Base-by-base conservation (phyloP, 169 alveolate species). In the Babesia bigemina region DNA sequence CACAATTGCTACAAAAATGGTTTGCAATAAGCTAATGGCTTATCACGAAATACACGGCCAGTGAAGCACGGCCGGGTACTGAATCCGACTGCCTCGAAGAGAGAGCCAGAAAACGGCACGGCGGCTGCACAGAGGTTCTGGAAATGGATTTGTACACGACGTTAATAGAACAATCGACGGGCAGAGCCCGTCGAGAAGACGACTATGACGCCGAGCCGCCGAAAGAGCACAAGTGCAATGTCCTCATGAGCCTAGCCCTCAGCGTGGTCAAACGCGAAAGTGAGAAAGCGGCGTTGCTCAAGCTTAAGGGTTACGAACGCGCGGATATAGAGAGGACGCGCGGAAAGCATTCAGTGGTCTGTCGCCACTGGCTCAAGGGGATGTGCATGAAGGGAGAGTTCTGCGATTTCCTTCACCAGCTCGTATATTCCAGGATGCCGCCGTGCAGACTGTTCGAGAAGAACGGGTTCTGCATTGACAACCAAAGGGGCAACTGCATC, bases 381-480 rank as follows among this genome's bases (percentile, higher is more conserved):
- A 94, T 93, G 93, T 95, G 98, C 79, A 94, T 93, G 96, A 95
- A 95, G 67, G 97, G 96, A 50, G 95, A 93, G 58, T 91, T 86
- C 73, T 95, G 98, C 81, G 98, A 95, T 67, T 95, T 94, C 79
- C 82, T 95, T 21, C 98, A 95, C 65, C 96, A 93, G 33, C 79
- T 88, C 22, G 96, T 91, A 19, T 85, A 89, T 78, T 90, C 93
- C 21, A 81, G 96, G 66, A 94, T 94, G 93, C 97, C 97, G 26
- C 90, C 95, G 19, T 94, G 97, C 70, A 88, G 90, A 62, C 91
- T 84, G 47, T 87, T 79, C 61, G 86, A 89, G 50, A 94, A 93
- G 73, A 87, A 89, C 69, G 89, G 93, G 21, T 88, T 85, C 60
- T 94, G 97, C 85, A 86, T 91, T n/a, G 97, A 91, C 33, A 91